Base-by-base conservation (phyloP, 1,139 yeast genomes). In the Eremothecium gossypii region DNA sequence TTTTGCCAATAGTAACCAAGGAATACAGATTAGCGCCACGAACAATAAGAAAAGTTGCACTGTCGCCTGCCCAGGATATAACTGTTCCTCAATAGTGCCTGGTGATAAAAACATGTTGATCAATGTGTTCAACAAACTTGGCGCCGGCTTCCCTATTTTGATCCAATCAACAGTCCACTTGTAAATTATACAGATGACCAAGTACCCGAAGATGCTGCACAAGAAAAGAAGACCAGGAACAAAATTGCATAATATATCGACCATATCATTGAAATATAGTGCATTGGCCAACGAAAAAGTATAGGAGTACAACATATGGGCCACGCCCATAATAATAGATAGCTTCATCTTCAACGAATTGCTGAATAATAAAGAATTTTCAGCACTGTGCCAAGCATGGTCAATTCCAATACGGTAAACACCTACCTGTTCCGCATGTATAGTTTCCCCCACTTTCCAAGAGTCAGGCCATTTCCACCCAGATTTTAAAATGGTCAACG, bases 381-480 rank as follows among this genome's bases (percentile, higher is more conserved):
- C 97, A 32, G 97, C 76, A 2, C 96, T 96, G 60, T 91, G 98
- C 99, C 99, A 91, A 11, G 82, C 84, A 67, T 86, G 85, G 64
- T 91, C 99, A 38, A 91, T 63, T 44, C 99, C 99, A 54, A 89
- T 68, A 8, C 83, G 73, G 60, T 93, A 93, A 9, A 77, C 76
- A 7, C 93, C 87, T 2, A 70, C 66, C 51, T 72, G 74, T 20
- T 69, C 66, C 3, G 91, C 96, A 41, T 68, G 68, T 40, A 86
- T 70, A 2, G 78, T 60, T 38, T 80, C 83, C 12, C 80, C 83
- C 42, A 64, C 71, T 47, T 76, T 73, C 67, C 79, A 82, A 42
- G 71, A 70, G 38, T 74, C 73, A 1, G 96, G 96, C 91, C 94
- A 91, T 55, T 73, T 69, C 98, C 98, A 91, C 6, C 95, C 95